These are phyloP conservation scores for Bacterosira constricta DNA, from an alignment of 108 stramenopile genomes.

Conservation along the genomic window DNA sequence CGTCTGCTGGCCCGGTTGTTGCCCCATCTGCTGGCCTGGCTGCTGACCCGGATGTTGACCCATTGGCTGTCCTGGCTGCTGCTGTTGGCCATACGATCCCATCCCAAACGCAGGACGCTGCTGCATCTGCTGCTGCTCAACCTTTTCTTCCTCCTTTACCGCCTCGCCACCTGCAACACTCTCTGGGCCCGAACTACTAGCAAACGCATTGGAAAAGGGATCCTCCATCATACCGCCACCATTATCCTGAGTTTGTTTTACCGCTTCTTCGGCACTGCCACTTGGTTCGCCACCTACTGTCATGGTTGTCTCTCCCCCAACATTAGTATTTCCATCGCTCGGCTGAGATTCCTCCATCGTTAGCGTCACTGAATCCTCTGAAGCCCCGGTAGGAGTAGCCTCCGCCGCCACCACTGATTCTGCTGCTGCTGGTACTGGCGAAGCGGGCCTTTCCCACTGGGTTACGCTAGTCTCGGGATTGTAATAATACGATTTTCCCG, in stretches of 20 bases:
- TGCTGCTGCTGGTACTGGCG: neutral
- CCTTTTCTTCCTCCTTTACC: neutral
- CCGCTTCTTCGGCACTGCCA: neutral
- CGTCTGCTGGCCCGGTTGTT: constrained; percentile 1
- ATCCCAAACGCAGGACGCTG: neutral
- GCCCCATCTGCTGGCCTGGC: neutral
- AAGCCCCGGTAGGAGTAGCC: neutral
- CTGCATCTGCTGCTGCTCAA: constrained; percentile 2
- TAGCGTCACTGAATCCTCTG: neutral
- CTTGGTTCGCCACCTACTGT: neutral
- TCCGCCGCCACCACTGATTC: neutral
- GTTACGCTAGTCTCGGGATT: constrained; percentile 76
- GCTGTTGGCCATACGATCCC: neutral
- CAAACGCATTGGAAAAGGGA: constrained; percentile 44
- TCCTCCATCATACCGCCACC: constrained; percentile 13
- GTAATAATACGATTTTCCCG: constrained; percentile 79
- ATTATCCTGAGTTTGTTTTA: neutral
- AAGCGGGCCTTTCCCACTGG: constrained; percentile 78
- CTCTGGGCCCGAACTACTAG: neutral
- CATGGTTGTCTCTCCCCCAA: neutral
- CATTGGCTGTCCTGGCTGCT: neutral
- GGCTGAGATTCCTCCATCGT: neutral
- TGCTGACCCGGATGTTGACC: neutral
- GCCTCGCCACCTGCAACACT: neutral
- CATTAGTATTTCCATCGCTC: neutral